Evolutionary conservation across 2,329 filamentous ascomycete species (phyloP), one percentile per base, ranked within the genome.

Genomic region (Penicillium hesseltinei): DNA sequence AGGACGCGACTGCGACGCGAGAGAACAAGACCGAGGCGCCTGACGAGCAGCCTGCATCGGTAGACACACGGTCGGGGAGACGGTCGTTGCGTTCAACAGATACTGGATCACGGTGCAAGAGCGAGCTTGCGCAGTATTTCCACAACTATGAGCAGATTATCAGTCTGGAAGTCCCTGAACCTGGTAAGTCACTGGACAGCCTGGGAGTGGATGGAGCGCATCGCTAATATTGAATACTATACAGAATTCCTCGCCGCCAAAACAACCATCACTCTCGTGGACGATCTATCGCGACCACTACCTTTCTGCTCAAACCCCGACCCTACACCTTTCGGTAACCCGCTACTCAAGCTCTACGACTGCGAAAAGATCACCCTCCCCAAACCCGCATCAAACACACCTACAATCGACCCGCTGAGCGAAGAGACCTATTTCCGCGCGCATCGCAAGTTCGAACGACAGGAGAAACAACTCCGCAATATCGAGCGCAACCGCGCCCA

Each of bases 71-170:
- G 19, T 52, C 54, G 38, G 87, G 90, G 65, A 88, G 84, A 73
- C 79, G 92, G 69, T 93, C 91, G 71, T 79, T 97, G 72, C 85
- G 93, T 61, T 96, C 91, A 51, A 90, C 95, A 69, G 91, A 96
- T 71, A 84, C 83, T 68, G 89, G 88, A 11, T 88, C 88, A 51
- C 84, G 91, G 66, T 88, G 92, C 77, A 96, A 95, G 81, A 97
- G 92, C 76, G 92, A 97, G 71, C 82, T 97, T 60, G 88, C 92
- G 38, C 84, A 86, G 47, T 97, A 96, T 77, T 97, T 97, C 70
- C 87, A 90, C 51, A 92, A 95, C 69, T 97, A 96, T 75, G 92
- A 97, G 75, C 91, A 96, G 72, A 85, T 97, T 64, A 91, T 97
- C 76, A 92, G 90, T 61, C 90, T 95, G 71, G 88, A 91, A 62